These are phyloP conservation scores for Ambrosiella cleistominuta DNA, from an alignment of 2,329 filamentous ascomycete species.

Conservation along the genomic window DNA sequence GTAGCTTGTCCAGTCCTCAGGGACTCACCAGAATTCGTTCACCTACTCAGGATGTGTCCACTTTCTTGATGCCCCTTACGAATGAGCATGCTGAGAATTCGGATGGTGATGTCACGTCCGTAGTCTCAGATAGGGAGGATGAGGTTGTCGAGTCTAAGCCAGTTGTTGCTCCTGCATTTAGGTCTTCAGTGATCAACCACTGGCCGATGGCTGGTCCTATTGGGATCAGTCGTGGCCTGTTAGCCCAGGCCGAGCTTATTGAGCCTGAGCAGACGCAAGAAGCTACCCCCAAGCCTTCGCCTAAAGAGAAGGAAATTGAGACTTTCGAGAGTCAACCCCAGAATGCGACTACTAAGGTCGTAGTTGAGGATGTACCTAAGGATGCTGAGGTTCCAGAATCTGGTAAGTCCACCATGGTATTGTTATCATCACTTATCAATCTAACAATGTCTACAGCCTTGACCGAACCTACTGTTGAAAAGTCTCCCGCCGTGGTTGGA, in stretches of 20 bases:
- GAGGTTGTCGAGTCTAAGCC: not conserved
- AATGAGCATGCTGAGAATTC: not conserved
- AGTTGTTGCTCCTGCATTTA: not conserved
- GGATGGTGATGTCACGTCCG: slow-evolving; percentile 2
- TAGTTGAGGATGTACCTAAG: not conserved
- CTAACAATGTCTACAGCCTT: not conserved
- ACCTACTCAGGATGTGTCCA: not conserved
- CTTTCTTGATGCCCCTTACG: not conserved
- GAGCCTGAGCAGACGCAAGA: not conserved
- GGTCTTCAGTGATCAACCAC: not conserved
- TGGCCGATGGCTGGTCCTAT: not conserved
- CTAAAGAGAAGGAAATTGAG: not conserved
- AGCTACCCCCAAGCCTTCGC: not conserved
- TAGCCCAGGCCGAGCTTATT: not conserved
- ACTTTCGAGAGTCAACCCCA: not conserved
- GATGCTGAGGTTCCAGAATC: not conserved
- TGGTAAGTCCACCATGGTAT: not conserved
- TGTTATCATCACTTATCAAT: not conserved
- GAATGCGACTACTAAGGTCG: not conserved
- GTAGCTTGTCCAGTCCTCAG: not conserved
- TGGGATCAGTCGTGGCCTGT: not conserved
- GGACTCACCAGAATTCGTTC: not conserved
- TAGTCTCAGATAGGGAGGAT: not conserved
- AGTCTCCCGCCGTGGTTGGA: not conserved
- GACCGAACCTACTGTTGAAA: not conserved